phyloP scores from a whole-genome alignment of 2,329 filamentous ascomycete genomes.

The Dactylonectria macrodidyma region DNA sequence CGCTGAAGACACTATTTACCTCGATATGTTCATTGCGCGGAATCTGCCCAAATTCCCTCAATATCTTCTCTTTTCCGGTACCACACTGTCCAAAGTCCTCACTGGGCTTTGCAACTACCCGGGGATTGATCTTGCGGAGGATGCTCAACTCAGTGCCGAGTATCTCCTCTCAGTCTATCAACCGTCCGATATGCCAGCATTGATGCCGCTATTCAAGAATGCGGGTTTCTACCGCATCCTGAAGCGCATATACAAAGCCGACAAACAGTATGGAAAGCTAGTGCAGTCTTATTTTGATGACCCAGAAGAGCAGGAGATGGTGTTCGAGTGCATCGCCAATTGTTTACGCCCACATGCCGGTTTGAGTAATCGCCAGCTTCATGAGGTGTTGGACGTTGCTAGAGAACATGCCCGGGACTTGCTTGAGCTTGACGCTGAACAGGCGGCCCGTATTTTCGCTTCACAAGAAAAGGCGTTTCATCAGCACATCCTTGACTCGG shows the following conservation, averaged over 20 bases:
- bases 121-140: constrained; percentile 84
- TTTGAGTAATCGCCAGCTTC: constrained; percentile 78
- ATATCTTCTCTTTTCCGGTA: constrained; percentile 91
- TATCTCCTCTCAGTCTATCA: constrained; percentile 95
- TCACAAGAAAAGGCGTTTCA: constrained; percentile 76
- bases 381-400: constrained; percentile 79
- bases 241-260: constrained; percentile 87
- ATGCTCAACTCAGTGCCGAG: constrained; percentile 97
- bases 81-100: constrained; percentile 85
- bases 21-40: constrained; percentile 98
- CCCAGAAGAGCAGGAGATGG: constrained; percentile 77
- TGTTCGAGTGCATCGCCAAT: constrained; percentile 86
- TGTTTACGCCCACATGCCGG: constrained; percentile 77
- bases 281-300: constrained; percentile 90
- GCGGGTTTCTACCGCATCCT: constrained; percentile 93
- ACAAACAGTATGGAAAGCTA: constrained; percentile 85
- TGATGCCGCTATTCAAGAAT: constrained; percentile 84
- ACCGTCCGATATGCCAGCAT: constrained; percentile 81
- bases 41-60: constrained; percentile 98
- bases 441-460: constrained; percentile 77
- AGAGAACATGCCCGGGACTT: constrained; percentile 76
- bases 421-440: constrained; percentile 75
- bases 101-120: constrained; percentile 89
- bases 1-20: constrained; percentile 87
- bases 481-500: constrained; percentile 72